Evolutionary conservation across 2,329 filamentous ascomycete genomes (phyloP).

Genomic region (Didymella segeticola): DNA sequence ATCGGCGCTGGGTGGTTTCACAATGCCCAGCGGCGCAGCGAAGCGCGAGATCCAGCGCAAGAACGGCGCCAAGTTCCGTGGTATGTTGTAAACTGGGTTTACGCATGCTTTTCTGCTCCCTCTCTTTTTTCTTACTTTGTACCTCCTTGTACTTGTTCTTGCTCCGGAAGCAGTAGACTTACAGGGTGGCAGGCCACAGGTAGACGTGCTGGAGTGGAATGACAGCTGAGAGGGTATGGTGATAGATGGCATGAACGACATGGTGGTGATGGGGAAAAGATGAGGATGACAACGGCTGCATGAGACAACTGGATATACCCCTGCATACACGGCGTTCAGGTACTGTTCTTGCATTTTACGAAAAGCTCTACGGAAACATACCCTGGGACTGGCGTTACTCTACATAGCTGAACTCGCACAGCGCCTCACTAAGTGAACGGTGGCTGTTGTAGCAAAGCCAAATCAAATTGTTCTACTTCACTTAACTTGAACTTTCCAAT

Average conservation of each 20-base stretch:
- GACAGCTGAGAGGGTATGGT: not conserved
- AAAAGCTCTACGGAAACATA: not conserved
- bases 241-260: not conserved
- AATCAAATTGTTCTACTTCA: not conserved
- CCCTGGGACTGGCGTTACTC: conserved; percentile 2
- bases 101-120: not conserved
- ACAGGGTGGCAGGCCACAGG: conserved; percentile 6
- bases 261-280: not conserved
- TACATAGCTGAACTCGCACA: not conserved
- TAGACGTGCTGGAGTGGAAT: not conserved
- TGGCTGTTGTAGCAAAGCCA: not conserved
- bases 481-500: no score
- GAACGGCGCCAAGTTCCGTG: conserved; percentile 37
- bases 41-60: conserved; percentile 11
- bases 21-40: conserved; percentile 3
- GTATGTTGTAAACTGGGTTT: conserved; percentile 16
- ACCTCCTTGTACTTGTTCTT: not conserved
- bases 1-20: conserved; percentile 7
- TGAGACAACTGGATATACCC: conserved; percentile 6
- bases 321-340: conserved; percentile 11
- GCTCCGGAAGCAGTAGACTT: not conserved
- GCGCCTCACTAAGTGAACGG: not conserved
- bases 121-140: not conserved
- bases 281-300: not conserved
- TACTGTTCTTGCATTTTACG: not conserved